A percentile compares a stretch with the other conserved stretches of the same genome.
Evolutionary conservation across 495 filamentous ascomycete genomes (phyloP).

Genomic region (Aspergillus olivimuriae): DNA sequence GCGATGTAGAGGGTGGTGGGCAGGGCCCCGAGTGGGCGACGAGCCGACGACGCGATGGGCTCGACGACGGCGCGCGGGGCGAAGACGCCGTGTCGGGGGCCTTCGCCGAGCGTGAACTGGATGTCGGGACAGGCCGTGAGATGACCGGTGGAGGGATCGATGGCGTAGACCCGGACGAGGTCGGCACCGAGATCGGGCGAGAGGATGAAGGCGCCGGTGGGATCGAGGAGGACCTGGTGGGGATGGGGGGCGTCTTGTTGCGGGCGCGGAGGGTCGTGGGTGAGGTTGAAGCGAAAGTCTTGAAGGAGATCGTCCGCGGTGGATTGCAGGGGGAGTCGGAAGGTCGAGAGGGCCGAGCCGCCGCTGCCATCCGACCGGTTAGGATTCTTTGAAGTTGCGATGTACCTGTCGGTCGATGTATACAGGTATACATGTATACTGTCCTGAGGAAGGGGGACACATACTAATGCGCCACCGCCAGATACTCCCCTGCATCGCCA

Average conservation of each 20-base stretch:
- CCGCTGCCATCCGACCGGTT: conserved; percentile 14
- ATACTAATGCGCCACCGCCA: conserved; percentile 44
- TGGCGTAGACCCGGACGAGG: conserved; percentile 56
- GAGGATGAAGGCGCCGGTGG: conserved; percentile 56
- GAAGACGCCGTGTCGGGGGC: conserved; percentile 66
- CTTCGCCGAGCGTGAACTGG: conserved; percentile 43
- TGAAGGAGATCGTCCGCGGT: conserved; percentile 30
- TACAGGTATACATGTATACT: too few species aligned
- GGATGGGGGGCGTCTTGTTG: conserved; percentile 65
- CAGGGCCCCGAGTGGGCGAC: conserved; percentile 10
- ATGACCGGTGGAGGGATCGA: conserved; percentile 35
- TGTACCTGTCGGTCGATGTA: too few species aligned
- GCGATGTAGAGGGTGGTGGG: conserved; percentile 51
- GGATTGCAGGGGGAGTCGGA: conserved; percentile 22
- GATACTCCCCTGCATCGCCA: conserved; percentile 23
- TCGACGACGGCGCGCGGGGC: conserved; percentile 1
- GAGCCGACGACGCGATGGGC: not conserved
- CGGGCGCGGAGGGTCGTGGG: conserved; percentile 38
- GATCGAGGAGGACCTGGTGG: conserved; percentile 65
- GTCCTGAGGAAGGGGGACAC: conserved; percentile 12
- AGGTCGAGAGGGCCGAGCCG: conserved; percentile 32
- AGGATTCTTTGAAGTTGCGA: not conserved
- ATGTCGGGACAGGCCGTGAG: conserved; percentile 21
- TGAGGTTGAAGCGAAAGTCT: conserved; percentile 45
- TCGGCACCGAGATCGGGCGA: conserved; percentile 70